Conservation (phyloP, 495 filamentous ascomycete genomes). For the Pseudomonodictys pantanalensis region DNA sequence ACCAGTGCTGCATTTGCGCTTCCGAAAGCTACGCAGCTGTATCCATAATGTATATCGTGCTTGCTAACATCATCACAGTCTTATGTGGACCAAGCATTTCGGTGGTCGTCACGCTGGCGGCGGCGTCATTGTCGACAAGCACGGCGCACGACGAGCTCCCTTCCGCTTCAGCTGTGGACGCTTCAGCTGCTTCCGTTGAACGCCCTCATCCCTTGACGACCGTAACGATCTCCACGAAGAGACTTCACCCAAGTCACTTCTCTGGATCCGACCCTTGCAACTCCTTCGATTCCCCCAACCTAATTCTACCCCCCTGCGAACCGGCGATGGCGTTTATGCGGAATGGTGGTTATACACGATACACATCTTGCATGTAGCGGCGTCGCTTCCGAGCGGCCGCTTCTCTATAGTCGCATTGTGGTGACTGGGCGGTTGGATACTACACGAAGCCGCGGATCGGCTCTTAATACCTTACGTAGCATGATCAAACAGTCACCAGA, state of each 20-base stretch:
- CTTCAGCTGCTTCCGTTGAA: conserved; percentile 43
- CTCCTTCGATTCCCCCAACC: no score
- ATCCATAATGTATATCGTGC: neutral
- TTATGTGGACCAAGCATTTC: conserved; percentile 38
- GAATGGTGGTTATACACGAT: no score
- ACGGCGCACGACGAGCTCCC: conserved; percentile 40
- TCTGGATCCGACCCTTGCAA: no score
- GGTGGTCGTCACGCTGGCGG: conserved; percentile 36
- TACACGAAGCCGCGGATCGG: no score
- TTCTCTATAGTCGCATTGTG: no score
- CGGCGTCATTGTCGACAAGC: conserved; percentile 43
- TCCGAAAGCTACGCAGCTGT: neutral
- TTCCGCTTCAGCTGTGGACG: conserved; percentile 42
- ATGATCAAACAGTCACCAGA: conserved; percentile 1
- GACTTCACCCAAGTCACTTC: neutral
- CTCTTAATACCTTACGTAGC: neutral
- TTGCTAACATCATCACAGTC: conserved; percentile 27
- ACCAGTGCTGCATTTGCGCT: no score
- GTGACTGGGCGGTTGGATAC: no score
- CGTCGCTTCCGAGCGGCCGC: no score
- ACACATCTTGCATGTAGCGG: no score
- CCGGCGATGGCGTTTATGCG: conserved; percentile 7
- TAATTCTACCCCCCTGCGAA: no score
- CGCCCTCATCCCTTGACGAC: conserved; percentile 1
- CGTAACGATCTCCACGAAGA: neutral